These are phyloP conservation scores for Xylaria sp. DNA, from an alignment of 2,329 filamentous ascomycete genomes.

Conservation along the genomic window DNA sequence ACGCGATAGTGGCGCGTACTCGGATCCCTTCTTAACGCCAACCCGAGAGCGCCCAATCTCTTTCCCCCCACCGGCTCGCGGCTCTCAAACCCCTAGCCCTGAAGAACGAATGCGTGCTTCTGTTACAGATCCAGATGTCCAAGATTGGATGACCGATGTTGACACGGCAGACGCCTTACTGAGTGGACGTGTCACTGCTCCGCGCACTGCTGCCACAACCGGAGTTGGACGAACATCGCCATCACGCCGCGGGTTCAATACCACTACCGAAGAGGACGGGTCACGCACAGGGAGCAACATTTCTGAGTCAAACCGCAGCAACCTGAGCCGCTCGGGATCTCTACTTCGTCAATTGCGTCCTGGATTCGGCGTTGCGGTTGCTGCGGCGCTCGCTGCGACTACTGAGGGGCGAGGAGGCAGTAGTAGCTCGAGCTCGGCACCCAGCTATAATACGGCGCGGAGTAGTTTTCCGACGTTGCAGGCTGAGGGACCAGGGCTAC, in stretches of 20 bases:
- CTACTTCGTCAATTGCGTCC: slow-evolving; percentile 51
- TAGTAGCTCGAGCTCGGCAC: slow-evolving; percentile 50
- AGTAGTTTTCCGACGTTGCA: slow-evolving; percentile 63
- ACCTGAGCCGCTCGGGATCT: slow-evolving; percentile 51
- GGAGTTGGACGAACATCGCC: slow-evolving; percentile 32
- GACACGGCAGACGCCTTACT: slow-evolving; percentile 65
- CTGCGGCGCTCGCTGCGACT: slow-evolving; percentile 43
- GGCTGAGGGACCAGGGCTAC: slow-evolving; percentile 62
- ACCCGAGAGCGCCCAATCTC: slow-evolving; percentile 43
- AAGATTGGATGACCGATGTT: slow-evolving; percentile 67
- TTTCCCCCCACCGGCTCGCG: slow-evolving; percentile 49
- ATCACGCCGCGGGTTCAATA: slow-evolving; percentile 30
- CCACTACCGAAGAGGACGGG: slow-evolving; percentile 55
- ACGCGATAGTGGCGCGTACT: slow-evolving; percentile 45
- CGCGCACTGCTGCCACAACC: slow-evolving; percentile 37
- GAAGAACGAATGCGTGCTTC: slow-evolving; percentile 49
- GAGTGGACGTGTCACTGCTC: slow-evolving; percentile 55
- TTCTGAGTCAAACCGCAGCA: slow-evolving; percentile 63
- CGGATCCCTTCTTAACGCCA: slow-evolving; percentile 64
- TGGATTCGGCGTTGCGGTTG: slow-evolving; percentile 49
- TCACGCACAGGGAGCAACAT: slow-evolving; percentile 66
- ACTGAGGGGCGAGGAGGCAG: slow-evolving; percentile 50
- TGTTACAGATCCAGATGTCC: slow-evolving; percentile 62
- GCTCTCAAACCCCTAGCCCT: slow-evolving; percentile 54
- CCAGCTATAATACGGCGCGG: slow-evolving; percentile 63